A percentile compares a stretch with the other conserved stretches of the same genome.
phyloP scores from a whole-genome alignment of 805 yeast genomes.

The Barnettozyma sp. region DNA sequence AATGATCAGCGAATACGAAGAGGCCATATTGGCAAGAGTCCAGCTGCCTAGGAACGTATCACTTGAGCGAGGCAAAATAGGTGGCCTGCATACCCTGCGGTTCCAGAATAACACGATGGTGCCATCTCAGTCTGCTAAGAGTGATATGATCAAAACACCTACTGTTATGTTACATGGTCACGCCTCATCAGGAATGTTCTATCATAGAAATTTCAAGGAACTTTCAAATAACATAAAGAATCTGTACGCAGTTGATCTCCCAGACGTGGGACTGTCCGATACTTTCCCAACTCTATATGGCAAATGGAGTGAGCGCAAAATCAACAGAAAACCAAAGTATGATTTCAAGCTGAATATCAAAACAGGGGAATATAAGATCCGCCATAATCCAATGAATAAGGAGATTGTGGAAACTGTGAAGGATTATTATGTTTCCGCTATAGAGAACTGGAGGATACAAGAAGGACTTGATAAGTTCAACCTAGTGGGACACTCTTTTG shows the following conservation, averaged over 20 bases:
- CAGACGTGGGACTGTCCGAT: conserved; percentile 62
- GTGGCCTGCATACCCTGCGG: conserved; percentile 21
- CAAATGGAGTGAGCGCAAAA: conserved; percentile 8
- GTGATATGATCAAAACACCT: conserved; percentile 24
- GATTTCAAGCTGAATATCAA: conserved; percentile 6
- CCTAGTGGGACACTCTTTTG: conserved; percentile 71
- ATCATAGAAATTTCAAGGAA: conserved; percentile 57
- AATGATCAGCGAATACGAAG: conserved; percentile 16
- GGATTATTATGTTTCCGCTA: conserved; percentile 45
- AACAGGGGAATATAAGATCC: conserved; percentile 11
- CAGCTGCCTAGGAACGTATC: conserved; percentile 11
- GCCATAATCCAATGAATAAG: conserved; percentile 16
- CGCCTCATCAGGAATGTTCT: conserved; percentile 86
- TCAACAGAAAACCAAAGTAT: conserved; percentile 13
- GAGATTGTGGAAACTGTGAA: conserved; percentile 37
- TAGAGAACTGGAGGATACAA: conserved; percentile 58
- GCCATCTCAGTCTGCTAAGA: too few relatives aligned
- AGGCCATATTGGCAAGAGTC: conserved; percentile 12
- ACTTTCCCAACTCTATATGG: conserved; percentile 17
- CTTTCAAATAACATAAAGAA: conserved; percentile 42
- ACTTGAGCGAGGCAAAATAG: conserved; percentile 7
- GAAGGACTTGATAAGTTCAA: conserved; percentile 47
- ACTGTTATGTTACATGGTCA: conserved; percentile 78
- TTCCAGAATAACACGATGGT: conserved; percentile 26
- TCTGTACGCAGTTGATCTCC: conserved; percentile 62